These are phyloP conservation scores for Neonectria neomacrospora DNA, from an alignment of 2,329 filamentous ascomycete species.

Conservation along the genomic window DNA sequence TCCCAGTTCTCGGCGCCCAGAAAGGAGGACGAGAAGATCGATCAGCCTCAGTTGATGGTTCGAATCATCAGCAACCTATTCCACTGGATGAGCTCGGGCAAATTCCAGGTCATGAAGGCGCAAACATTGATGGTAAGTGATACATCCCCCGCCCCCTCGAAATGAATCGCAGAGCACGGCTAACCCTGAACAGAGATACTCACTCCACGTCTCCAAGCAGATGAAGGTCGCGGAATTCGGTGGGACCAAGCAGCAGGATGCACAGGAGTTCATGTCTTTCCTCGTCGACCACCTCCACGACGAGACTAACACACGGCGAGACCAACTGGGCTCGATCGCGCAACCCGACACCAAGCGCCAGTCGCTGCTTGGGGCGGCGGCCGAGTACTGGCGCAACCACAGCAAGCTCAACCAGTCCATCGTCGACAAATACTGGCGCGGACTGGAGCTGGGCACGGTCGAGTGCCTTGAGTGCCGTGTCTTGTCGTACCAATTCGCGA, in stretches of 20 bases:
- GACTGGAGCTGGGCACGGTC: slow-evolving; percentile 77
- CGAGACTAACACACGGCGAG: slow-evolving; percentile 77
- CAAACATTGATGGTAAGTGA: slow-evolving; percentile 67
- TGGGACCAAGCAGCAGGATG: slow-evolving; percentile 84
- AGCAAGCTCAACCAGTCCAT: slow-evolving; percentile 77
- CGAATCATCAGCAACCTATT: slow-evolving; percentile 69
- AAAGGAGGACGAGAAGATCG: slow-evolving; percentile 67
- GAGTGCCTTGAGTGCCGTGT: slow-evolving; percentile 69
- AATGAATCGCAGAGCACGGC: slow-evolving; percentile 27
- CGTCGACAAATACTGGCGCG: slow-evolving; percentile 82
- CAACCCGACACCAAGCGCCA: slow-evolving; percentile 50
- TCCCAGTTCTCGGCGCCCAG: slow-evolving; percentile 73
- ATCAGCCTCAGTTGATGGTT: slow-evolving; percentile 68
- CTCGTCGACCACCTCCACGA: slow-evolving; percentile 84
- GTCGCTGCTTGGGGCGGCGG: slow-evolving; percentile 65
- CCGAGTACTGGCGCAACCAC: slow-evolving; percentile 80
- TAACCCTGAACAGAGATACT: slow-evolving; percentile 63
- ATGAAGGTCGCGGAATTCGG: slow-evolving; percentile 65
- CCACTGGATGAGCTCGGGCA: slow-evolving; percentile 65
- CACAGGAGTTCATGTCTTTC: slow-evolving; percentile 89
- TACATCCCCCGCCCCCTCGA: background rate
- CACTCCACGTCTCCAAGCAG: slow-evolving; percentile 51
- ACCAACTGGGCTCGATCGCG: slow-evolving; percentile 50
- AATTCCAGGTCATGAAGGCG: slow-evolving; percentile 62
- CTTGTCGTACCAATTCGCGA: slow-evolving; percentile 54